Conservation (phyloP, 257 asterid genomes). For the Solanum tarapatanum region DNA sequence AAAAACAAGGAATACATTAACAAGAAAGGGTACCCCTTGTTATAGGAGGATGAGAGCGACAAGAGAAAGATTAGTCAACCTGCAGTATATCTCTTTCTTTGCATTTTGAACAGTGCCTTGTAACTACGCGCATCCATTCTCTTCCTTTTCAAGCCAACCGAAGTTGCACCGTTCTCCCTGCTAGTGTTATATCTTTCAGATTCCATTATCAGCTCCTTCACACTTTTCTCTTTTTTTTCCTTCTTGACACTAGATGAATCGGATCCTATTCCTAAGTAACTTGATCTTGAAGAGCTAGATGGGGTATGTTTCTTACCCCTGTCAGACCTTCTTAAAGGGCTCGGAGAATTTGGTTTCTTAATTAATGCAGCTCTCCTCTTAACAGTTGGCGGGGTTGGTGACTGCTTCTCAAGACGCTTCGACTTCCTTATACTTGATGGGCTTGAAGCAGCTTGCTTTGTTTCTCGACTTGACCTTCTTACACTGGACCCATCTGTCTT, state of each 20-base stretch:
- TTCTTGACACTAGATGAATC: slow-evolving; percentile 12
- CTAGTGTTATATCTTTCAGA: slow-evolving; percentile 12
- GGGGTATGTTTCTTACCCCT: slow-evolving; percentile 24
- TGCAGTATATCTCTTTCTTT: background rate
- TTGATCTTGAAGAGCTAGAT: slow-evolving; percentile 21
- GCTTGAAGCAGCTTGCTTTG: slow-evolving; percentile 17
- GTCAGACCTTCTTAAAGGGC: slow-evolving; percentile 30
- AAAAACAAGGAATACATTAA: background rate
- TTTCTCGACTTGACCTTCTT: slow-evolving; percentile 16
- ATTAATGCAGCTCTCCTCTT: slow-evolving; percentile 20
- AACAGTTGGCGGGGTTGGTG: background rate
- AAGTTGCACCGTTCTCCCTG: slow-evolving; percentile 13
- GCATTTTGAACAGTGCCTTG: background rate
- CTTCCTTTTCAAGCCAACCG: slow-evolving; percentile 13
- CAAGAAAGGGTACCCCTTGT: background rate
- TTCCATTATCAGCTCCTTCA: slow-evolving; percentile 35
- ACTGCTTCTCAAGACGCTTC: slow-evolving; percentile 29
- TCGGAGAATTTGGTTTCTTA: slow-evolving; percentile 27
- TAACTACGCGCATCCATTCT: slow-evolving; percentile 2
- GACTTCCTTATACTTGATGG: slow-evolving; percentile 27
- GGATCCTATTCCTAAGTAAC: slow-evolving; percentile 15
- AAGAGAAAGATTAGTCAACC: background rate
- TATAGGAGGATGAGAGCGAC: background rate
- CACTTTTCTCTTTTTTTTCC: slow-evolving; percentile 24
- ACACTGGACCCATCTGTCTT: slow-evolving; percentile 8